A percentile compares a stretch with the other conserved stretches of the same genome.
Conservation (phyloP, 2,329 filamentous ascomycete genomes). For the Fragosphaeria purpurea region DNA sequence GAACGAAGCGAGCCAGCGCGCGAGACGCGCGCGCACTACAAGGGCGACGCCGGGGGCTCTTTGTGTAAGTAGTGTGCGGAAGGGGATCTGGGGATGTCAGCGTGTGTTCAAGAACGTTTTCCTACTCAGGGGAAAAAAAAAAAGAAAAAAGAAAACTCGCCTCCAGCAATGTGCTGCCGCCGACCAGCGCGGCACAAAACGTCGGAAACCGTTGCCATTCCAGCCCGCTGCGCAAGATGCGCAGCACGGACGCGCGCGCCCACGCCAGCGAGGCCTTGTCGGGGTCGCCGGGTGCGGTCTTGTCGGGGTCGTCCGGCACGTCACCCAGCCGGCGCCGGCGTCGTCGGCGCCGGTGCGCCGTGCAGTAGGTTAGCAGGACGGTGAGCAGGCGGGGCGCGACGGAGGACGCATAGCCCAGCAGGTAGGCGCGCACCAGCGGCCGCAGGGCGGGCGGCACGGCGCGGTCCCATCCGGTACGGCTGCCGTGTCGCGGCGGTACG, state of each 20-base stretch:
- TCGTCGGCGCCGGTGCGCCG: constrained; percentile 25
- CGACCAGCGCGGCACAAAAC: constrained; percentile 51
- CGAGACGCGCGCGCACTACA: constrained; percentile 32
- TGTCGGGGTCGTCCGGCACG: no score
- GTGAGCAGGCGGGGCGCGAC: constrained; percentile 47
- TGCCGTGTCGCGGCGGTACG: no score
- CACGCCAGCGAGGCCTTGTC: constrained; percentile 1
- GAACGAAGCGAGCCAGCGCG: constrained; percentile 48
- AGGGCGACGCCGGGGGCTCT: constrained; percentile 17
- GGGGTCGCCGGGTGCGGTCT: no score
- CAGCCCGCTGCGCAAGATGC: constrained; percentile 40
- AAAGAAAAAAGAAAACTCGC: constrained; percentile 24
- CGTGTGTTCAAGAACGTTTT: neutral
- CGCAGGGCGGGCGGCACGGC: constrained; percentile 40
- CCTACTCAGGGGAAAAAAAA: no score
- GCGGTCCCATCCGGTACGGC: no score
- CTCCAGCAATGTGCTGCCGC: constrained; percentile 52
- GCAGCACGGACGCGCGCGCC: constrained; percentile 20
- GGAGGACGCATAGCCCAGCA: constrained; percentile 50
- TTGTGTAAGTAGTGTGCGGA: constrained; percentile 19
- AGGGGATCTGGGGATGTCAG: constrained; percentile 19
- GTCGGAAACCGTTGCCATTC: constrained; percentile 49
- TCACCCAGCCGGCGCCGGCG: constrained; percentile 21
- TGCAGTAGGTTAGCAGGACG: constrained; percentile 40
- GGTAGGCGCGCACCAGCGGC: constrained; percentile 48